Evolutionary conservation across 345 rosid genomes (phyloP).

Genomic region (Pseudoturritis turrita): DNA sequence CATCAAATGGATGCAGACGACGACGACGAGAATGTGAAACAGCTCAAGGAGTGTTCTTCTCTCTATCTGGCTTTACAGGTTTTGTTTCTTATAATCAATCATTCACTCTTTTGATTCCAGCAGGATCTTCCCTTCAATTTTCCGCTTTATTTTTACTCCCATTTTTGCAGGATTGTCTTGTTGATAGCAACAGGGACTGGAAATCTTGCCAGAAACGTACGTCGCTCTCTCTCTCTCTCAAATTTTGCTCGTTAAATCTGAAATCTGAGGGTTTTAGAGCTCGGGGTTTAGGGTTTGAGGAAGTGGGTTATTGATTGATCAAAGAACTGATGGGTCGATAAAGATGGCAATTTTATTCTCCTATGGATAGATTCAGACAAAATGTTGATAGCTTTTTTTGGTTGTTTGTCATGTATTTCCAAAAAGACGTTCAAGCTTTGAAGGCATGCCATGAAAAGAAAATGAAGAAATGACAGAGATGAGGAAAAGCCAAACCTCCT

Average conservation of each 20-base stretch:
- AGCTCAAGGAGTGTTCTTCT: slow-evolving; percentile 74
- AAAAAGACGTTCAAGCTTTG: slow-evolving; percentile 36
- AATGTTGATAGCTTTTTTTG: background rate
- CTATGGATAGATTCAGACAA: background rate
- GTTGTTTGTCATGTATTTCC: slow-evolving; percentile 12
- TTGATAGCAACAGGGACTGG: slow-evolving; percentile 72
- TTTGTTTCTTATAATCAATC: background rate
- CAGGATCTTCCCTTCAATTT: slow-evolving; percentile 1
- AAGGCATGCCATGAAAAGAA: slow-evolving; percentile 27
- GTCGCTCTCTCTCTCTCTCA: background rate
- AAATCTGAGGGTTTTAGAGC: slow-evolving; percentile 2
- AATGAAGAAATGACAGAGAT: slow-evolving; percentile 32
- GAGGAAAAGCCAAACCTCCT: background rate
- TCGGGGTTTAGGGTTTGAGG: background rate
- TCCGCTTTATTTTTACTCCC: background rate
- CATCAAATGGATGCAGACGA: slow-evolving; percentile 75
- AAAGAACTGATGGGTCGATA: background rate
- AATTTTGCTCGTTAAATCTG: background rate
- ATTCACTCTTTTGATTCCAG: background rate
- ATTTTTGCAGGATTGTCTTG: slow-evolving; percentile 64
- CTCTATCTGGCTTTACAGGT: slow-evolving; percentile 76
- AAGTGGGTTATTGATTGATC: background rate
- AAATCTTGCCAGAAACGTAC: slow-evolving; percentile 79
- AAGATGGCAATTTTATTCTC: background rate
- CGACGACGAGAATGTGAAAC: slow-evolving; percentile 87